A percentile compares a stretch with the other conserved stretches of the same genome.
These are phyloP conservation scores for Antarctomyces pellizariae DNA, from an alignment of 495 filamentous ascomycete species.

Conservation along the genomic window DNA sequence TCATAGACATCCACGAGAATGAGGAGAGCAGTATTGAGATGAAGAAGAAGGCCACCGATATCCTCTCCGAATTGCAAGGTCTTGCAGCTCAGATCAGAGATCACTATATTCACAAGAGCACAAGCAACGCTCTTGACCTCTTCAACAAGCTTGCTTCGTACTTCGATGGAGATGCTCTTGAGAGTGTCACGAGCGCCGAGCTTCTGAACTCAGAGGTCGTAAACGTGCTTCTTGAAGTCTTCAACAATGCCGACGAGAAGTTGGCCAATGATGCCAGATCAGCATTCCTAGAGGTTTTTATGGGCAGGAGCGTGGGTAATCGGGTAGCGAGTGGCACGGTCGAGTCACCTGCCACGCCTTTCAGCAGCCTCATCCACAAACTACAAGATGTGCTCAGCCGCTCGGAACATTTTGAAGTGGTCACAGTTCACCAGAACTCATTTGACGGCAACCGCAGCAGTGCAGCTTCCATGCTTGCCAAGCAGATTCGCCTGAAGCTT, in stretches of 20 bases:
- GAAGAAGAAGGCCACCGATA: slow-evolving; percentile 52
- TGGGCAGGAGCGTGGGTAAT: slow-evolving; percentile 44
- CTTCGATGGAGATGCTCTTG: slow-evolving; percentile 66
- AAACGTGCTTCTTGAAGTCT: slow-evolving; percentile 55
- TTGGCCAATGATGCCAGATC: slow-evolving; percentile 41
- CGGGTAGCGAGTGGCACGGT: slow-evolving; percentile 36
- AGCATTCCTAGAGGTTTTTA: slow-evolving; percentile 85
- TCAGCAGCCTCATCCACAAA: slow-evolving; percentile 82
- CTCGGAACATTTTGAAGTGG: slow-evolving; percentile 92
- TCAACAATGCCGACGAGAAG: slow-evolving; percentile 38
- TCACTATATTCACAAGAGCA: slow-evolving; percentile 36
- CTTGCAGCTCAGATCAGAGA: slow-evolving; percentile 46
- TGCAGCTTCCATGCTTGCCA: slow-evolving; percentile 84
- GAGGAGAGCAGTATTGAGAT: slow-evolving; percentile 42
- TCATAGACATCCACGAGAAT: slow-evolving; percentile 62
- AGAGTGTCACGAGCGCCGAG: slow-evolving; percentile 95
- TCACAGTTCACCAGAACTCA: slow-evolving; percentile 83
- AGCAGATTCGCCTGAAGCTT: slow-evolving; percentile 77
- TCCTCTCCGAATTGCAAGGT: slow-evolving; percentile 44
- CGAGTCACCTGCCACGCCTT: slow-evolving; percentile 49
- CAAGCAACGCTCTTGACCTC: slow-evolving; percentile 30
- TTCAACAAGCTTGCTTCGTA: slow-evolving; percentile 64
- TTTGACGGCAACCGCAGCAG: slow-evolving; percentile 84
- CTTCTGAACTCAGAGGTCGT: slow-evolving; percentile 78
- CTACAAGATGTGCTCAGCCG: slow-evolving; percentile 87